Percentiles rank a stretch among this genome's conserved stretches.
phyloP scores from a whole-genome alignment of 108 stramenopile species.

The Craspedostauros australis region DNA sequence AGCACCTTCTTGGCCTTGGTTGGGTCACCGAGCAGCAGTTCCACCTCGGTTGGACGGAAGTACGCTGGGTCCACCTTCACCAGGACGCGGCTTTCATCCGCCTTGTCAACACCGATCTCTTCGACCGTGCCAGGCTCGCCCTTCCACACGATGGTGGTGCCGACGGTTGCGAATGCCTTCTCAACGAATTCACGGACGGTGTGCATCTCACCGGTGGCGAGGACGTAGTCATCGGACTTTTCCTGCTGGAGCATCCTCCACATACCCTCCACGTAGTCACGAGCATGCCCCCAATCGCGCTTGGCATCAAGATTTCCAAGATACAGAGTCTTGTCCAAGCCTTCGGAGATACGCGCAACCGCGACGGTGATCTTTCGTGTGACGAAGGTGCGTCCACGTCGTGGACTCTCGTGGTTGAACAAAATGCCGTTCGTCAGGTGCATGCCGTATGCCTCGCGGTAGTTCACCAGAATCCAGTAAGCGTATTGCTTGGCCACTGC shows the following conservation, averaged over 20 bases:
- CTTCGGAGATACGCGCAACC: conserved; percentile 84
- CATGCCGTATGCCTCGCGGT: conserved; percentile 99
- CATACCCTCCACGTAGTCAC: conserved; percentile 99
- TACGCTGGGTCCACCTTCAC: conserved; percentile 94
- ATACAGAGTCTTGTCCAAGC: conserved; percentile 84
- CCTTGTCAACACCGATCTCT: conserved; percentile 90
- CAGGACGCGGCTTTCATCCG: conserved; percentile 73
- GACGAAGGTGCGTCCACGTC: conserved; percentile 97
- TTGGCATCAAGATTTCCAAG: conserved; percentile 98
- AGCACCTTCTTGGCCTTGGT: conserved; percentile 90
- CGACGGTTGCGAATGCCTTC: conserved; percentile 83
- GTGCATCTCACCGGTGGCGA: conserved; percentile 97
- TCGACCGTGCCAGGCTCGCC: conserved; percentile 88
- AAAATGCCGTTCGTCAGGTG: conserved; percentile 95
- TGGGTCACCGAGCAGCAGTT: conserved; percentile 93
- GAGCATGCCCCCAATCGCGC: conserved; percentile 99
- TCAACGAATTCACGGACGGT: conserved; percentile 97
- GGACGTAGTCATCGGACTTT: conserved; percentile 93
- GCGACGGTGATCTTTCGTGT: conserved; percentile 96
- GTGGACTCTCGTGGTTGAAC: conserved; percentile 98
- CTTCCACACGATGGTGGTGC: conserved; percentile 83
- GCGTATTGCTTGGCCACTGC: conserved; percentile 98
- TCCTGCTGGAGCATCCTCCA: conserved; percentile 98
- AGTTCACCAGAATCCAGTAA: conserved; percentile 98
- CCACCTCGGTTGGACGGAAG: conserved; percentile 99